Conservation (phyloP, 1,139 yeast genomes). For the Diutina ranongensis region DNA sequence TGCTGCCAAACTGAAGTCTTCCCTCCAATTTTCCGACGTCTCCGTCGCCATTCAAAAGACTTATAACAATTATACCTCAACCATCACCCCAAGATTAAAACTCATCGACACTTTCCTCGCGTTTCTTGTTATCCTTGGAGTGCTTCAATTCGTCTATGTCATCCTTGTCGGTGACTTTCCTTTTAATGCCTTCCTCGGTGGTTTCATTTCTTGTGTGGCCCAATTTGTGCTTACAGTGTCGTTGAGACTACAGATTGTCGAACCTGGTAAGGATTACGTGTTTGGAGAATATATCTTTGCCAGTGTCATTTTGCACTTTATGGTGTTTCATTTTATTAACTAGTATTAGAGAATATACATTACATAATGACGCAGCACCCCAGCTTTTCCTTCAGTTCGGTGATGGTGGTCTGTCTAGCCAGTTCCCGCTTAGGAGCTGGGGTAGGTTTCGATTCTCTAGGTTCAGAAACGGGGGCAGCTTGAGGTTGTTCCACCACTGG, state of each 20-base stretch:
- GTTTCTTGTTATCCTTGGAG: slow-evolving; percentile 65
- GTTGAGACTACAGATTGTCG: slow-evolving; percentile 54
- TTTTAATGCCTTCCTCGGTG: slow-evolving; percentile 92
- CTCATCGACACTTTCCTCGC: slow-evolving; percentile 69
- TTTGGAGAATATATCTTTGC: slow-evolving; percentile 87
- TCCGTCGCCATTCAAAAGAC: slow-evolving; percentile 37
- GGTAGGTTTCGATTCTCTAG: neutral
- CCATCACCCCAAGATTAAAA: slow-evolving; percentile 38
- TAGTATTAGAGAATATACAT: slow-evolving; percentile 16
- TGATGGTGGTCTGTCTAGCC: slow-evolving; percentile 1
- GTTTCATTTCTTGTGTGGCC: slow-evolving; percentile 86
- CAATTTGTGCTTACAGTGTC: slow-evolving; percentile 84
- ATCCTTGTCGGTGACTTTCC: slow-evolving; percentile 81
- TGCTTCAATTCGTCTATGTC: slow-evolving; percentile 69
- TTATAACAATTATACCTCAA: slow-evolving; percentile 29
- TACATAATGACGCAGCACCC: slow-evolving; percentile 37
- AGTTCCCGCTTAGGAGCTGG: slow-evolving; percentile 5
- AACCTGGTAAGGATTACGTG: slow-evolving; percentile 22
- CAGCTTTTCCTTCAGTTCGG: slow-evolving; percentile 24
- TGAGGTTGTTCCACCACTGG: neutral
- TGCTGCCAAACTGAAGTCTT: slow-evolving; percentile 1
- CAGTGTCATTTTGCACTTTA: slow-evolving; percentile 78
- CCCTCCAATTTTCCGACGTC: slow-evolving; percentile 25
- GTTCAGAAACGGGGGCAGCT: neutral
- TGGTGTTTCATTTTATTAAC: slow-evolving; percentile 84